A percentile compares a stretch with the other conserved stretches of the same genome.
phyloP scores from a whole-genome alignment of 2,329 filamentous ascomycete genomes.

The Cucurbitaria berberidis region DNA sequence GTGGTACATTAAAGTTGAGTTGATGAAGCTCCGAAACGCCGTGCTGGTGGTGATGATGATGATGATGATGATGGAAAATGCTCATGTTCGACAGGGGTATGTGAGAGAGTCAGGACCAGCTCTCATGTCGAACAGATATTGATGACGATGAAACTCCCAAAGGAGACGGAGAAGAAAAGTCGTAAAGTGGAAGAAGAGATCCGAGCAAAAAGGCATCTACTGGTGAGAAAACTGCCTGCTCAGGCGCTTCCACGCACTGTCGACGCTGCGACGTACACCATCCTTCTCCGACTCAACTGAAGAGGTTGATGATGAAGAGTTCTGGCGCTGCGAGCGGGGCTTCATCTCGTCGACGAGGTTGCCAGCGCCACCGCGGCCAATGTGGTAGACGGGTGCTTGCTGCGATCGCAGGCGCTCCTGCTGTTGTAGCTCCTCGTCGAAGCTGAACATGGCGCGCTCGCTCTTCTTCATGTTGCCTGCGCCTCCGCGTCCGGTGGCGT shows the following conservation, averaged over 20 bases:
- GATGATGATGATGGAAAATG: conserved; percentile 10
- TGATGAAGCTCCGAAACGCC: conserved; percentile 5
- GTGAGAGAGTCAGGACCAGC: conserved; percentile 51
- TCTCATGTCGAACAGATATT: conserved; percentile 25
- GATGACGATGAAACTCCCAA: conserved; percentile 8
- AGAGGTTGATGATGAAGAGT: conserved; percentile 35
- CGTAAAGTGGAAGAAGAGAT: conserved; percentile 1
- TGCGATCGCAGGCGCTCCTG: conserved; percentile 61
- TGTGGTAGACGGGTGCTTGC: conserved; percentile 67
- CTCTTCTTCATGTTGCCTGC: conserved; percentile 66
- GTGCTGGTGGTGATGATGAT: conserved; percentile 10
- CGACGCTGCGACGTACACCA: conserved; percentile 42
- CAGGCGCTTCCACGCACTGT: conserved; percentile 46
- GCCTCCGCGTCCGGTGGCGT: conserved; percentile 71
- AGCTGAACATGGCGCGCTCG: conserved; percentile 69
- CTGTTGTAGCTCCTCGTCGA: conserved; percentile 69
- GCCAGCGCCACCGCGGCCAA: conserved; percentile 66
- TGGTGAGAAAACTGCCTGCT: conserved; percentile 43
- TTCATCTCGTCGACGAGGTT: conserved; percentile 57
- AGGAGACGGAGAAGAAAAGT: conserved; percentile 6
- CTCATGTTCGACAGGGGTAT: conserved; percentile 7
- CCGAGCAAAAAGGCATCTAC: conserved; percentile 16
- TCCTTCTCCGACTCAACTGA: conserved; percentile 38
- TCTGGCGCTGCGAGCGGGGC: conserved; percentile 32
- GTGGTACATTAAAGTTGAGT: neutral